These are phyloP conservation scores for Vigna trinervia DNA, from an alignment of 306 rosid genomes.

Conservation along the genomic window DNA sequence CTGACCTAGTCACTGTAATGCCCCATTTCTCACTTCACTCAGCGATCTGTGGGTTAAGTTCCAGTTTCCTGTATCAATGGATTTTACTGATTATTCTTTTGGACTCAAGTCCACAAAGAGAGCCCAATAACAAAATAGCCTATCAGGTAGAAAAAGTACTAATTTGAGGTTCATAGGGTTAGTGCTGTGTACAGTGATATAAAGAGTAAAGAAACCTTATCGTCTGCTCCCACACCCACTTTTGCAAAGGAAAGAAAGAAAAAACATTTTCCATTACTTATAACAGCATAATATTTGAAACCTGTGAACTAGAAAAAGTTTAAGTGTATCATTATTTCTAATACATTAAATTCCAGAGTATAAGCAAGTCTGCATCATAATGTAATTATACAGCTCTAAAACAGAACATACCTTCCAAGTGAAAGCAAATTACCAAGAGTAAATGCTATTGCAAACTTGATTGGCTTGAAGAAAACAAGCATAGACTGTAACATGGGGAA, in stretches of 20 bases:
- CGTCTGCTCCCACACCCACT: not conserved
- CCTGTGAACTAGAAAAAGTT: not conserved
- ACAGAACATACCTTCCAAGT: constrained; percentile 79
- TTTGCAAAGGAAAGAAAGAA: no score
- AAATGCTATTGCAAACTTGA: constrained; percentile 89
- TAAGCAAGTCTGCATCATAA: constrained; percentile 6
- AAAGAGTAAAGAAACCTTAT: constrained; percentile 4
- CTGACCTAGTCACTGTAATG: not conserved
- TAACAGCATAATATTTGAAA: not conserved
- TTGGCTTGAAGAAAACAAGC: constrained; percentile 91
- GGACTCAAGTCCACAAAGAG: not conserved
- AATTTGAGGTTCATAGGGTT: not conserved
- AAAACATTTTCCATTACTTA: not conserved
- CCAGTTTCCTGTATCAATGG: not conserved
- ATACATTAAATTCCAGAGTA: constrained; percentile 11
- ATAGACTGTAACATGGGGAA: constrained; percentile 72
- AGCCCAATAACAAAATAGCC: not conserved
- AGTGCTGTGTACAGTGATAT: not conserved
- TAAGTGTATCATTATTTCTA: not conserved
- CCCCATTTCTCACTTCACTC: constrained; percentile 1
- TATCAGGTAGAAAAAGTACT: not conserved
- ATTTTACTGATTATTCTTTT: not conserved
- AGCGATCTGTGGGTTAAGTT: not conserved
- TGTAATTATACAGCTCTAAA: constrained; percentile 34
- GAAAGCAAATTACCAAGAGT: constrained; percentile 96